A percentile compares a stretch with the other conserved stretches of the same genome.
Evolutionary conservation across 371 early-diverging fungal species (phyloP).

Genomic region (Nosema muscidifuracis): DNA sequence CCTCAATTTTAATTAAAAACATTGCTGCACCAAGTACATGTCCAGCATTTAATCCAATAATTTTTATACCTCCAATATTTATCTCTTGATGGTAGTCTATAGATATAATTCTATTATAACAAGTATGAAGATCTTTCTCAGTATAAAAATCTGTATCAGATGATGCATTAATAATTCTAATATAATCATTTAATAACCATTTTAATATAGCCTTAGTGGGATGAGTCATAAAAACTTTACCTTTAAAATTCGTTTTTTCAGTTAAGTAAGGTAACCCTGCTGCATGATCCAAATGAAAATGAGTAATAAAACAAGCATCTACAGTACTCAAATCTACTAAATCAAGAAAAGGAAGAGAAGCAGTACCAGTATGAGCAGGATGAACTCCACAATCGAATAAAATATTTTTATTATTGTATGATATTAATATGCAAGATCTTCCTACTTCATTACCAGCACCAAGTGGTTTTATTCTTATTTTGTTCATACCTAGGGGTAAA

Average conservation of each 20-base stretch:
- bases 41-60: constrained; percentile 93
- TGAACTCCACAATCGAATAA: constrained; percentile 97
- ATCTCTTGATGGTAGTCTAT: constrained; percentile 89
- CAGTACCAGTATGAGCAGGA: constrained; percentile 88
- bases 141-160: constrained; percentile 83
- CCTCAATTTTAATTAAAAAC: constrained; percentile 94
- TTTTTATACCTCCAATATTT: constrained; percentile 85
- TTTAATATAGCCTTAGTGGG: constrained; percentile 96
- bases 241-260: constrained; percentile 89
- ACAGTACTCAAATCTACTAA: constrained; percentile 82
- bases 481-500: constrained; percentile 9
- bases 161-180: constrained; percentile 67
- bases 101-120: constrained; percentile 85
- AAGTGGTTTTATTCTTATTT: constrained; percentile 74
- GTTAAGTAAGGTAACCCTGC: constrained; percentile 94
- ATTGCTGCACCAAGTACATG: constrained; percentile 99
- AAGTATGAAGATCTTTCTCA: constrained; percentile 79
- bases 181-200: constrained; percentile 92
- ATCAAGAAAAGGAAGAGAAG: constrained; percentile 93
- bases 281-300: constrained; percentile 98
- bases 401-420: constrained; percentile 86
- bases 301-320: constrained; percentile 76
- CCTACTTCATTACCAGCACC: constrained; percentile 99
- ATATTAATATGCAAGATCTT: constrained; percentile 83
- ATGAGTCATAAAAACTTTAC: constrained; percentile 99